Conservation (phyloP, 2,329 filamentous ascomycete genomes). For the Paracoccidioides brasiliensis region DNA sequence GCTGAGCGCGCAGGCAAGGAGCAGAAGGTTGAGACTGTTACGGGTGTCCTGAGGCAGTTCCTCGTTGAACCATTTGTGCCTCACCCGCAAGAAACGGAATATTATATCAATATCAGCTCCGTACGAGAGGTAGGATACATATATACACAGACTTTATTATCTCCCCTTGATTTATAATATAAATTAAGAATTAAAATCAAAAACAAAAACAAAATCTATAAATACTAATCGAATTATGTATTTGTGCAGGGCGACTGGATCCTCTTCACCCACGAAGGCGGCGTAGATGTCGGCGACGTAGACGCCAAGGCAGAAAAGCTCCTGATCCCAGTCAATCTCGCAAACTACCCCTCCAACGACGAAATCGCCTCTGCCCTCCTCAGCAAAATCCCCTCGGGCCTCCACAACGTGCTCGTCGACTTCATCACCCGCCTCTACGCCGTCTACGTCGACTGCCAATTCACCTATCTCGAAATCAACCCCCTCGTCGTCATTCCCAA, state of each 20-base stretch:
- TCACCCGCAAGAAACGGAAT: constrained; percentile 88
- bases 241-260: constrained; percentile 83
- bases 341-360: constrained; percentile 90
- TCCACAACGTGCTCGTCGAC: constrained; percentile 97
- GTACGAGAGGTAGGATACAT: constrained; percentile 80
- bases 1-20: constrained; percentile 81
- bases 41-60: constrained; percentile 84
- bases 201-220: neutral
- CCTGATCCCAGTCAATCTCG: constrained; percentile 87
- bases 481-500: constrained; percentile 96
- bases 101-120: constrained; percentile 99
- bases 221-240: constrained; percentile 7
- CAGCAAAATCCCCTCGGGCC: constrained; percentile 83
- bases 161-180: neutral
- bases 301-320: constrained; percentile 99
- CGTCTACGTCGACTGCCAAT: constrained; percentile 99
- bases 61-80: constrained; percentile 97
- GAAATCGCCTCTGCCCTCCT: constrained; percentile 75
- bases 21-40: constrained; percentile 83
- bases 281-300: constrained; percentile 98
- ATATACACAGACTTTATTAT: neutral
- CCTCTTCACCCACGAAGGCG: constrained; percentile 98
- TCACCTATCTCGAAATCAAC: constrained; percentile 99
- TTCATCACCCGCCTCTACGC: constrained; percentile 98
- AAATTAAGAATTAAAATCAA: neutral